These are phyloP conservation scores for Bryum argenteum DNA, from an alignment of 225 moss, liverwort and hornwort genomes.

Conservation along the genomic window DNA sequence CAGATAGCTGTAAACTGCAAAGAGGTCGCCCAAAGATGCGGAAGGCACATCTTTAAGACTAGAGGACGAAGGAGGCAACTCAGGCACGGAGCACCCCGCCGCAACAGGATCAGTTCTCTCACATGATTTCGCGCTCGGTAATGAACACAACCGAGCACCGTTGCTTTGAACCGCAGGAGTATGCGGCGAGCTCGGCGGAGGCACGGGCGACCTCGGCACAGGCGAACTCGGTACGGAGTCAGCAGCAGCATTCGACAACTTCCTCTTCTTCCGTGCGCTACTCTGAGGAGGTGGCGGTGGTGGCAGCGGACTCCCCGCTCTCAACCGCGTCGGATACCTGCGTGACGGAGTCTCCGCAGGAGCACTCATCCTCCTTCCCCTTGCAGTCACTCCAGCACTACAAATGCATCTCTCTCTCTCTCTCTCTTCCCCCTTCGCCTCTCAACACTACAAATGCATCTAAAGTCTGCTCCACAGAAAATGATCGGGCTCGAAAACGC, in stretches of 20 bases:
- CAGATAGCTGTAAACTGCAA: conserved; percentile 87
- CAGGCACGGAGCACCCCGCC: conserved; percentile 42
- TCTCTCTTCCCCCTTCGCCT: conserved; percentile 30
- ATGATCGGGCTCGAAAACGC: too few relatives aligned
- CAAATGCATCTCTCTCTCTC: conserved; percentile 38
- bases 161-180: conserved; percentile 55
- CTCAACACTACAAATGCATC: background rate
- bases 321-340: conserved; percentile 57
- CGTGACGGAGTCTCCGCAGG: conserved; percentile 40
- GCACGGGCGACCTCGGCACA: conserved; percentile 23
- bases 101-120: conserved; percentile 39
- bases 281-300: conserved; percentile 39
- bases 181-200: conserved; percentile 39
- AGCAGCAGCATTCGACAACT: conserved; percentile 35
- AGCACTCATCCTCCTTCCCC: conserved; percentile 29
- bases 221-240: conserved; percentile 29
- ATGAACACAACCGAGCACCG: conserved; percentile 49
- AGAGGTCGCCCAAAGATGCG: conserved; percentile 63
- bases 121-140: conserved; percentile 43
- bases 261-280: conserved; percentile 45
- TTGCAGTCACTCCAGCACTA: conserved; percentile 14
- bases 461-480: too few relatives aligned
- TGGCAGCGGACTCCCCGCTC: conserved; percentile 47
- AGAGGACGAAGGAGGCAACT: conserved; percentile 52
- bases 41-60: conserved; percentile 52